A percentile compares a stretch with the other conserved stretches of the same genome.
Conservation (phyloP, 2,329 filamentous ascomycete genomes). For the Trichoderma koningii region DNA sequence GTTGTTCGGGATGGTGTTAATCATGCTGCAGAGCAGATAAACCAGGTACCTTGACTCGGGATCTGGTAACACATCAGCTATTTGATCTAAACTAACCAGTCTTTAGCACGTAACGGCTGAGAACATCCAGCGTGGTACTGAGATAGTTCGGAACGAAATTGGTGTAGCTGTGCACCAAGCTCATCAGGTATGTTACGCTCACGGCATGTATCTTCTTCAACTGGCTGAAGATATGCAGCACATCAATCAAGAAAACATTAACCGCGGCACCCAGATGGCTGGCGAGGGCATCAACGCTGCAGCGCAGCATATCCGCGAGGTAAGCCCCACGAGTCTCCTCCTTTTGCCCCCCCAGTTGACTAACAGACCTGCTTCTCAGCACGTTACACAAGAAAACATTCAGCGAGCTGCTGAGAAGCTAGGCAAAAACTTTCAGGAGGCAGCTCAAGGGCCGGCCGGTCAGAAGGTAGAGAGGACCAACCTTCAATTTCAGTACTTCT, state of each 20-base stretch:
- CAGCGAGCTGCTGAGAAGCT: background rate
- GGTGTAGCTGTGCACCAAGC: background rate
- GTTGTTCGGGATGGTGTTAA: background rate
- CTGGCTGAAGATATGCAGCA: background rate
- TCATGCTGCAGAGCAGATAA: background rate
- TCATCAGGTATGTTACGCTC: background rate
- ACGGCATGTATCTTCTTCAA: background rate
- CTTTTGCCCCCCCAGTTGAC: background rate
- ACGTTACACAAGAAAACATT: conserved; percentile 3
- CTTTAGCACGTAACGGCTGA: background rate
- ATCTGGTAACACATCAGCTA: too few species aligned
- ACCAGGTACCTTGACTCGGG: background rate
- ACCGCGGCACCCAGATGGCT: background rate
- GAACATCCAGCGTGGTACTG: background rate
- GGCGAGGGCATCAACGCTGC: background rate
- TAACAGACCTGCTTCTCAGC: background rate
- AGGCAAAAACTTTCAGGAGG: background rate
- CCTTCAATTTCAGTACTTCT: too few species aligned
- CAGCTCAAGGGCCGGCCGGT: background rate
- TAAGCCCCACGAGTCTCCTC: background rate
- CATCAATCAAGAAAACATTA: conserved; percentile 9
- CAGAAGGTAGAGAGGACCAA: background rate
- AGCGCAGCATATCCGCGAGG: background rate
- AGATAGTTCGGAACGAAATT: background rate
- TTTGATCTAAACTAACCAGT: too few species aligned